Base-by-base conservation (phyloP, 768 basidiomycete species). In the Baorangia bicolor region DNA sequence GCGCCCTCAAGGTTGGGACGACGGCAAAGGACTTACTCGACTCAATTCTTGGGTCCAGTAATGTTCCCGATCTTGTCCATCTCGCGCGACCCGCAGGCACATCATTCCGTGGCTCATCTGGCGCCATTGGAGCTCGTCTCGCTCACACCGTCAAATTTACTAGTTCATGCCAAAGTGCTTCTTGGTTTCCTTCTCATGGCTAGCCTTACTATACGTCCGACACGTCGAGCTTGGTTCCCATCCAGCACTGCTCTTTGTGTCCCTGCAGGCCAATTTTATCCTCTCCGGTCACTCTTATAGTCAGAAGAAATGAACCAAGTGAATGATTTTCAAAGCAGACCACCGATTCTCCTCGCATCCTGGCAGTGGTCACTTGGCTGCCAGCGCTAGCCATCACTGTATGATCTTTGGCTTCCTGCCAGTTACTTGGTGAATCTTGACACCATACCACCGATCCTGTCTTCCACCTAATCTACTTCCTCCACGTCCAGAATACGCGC, bases 11-110 rank as follows among this genome's bases (percentile, higher is more conserved):
- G 33, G 23, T 51, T 14, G 53, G 60, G 35, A 61, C 49, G 11
- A 66, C 71, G 2, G 67, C 65, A 12, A 59, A 58, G 31, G 65
- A 73, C 39, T 51, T 73, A 30, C 60, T 71, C 25, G 65, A 72
- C 30, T 63, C 60, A 0, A 73, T 71, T 43, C 59, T 67, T 47
- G 57, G 59, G 39, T 57, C 63, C 18, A 56, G 43, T 25, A 35
- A 43, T n/a, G 33, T 43, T 30, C 18, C 48, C 2, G 49, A 56
- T 28, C 46, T 58, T 25, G 18, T 38, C 39, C 33, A 40, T 28
- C 37, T 63, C 23, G 47, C 43, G 4, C 58, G 49, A 30, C 59
- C 64, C 18, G 34, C 52, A 27, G 57, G 64, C 18, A 55, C 64
- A 37, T 68, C 66, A 14, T 62, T 72, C n/a, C 52, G 57, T 33